These are phyloP conservation scores for Hanseniaspora lindneri DNA, from an alignment of 805 yeast species.

Conservation along the genomic window DNA sequence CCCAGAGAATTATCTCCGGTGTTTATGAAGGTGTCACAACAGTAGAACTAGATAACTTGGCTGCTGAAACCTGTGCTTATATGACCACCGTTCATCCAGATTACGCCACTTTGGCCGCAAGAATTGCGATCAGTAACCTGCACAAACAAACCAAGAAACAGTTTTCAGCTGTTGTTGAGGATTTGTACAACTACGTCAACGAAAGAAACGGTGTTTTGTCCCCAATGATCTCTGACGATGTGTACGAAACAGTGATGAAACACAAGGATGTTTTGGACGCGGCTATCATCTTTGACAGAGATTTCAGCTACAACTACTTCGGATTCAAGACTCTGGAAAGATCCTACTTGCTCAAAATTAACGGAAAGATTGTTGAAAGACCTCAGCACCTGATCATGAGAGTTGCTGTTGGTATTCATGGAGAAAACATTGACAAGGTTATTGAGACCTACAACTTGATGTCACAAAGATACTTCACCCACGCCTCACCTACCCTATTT, in stretches of 20 bases:
- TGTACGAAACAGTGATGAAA: constrained; percentile 49
- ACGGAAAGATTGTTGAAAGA: constrained; percentile 67
- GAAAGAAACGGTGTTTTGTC: constrained; percentile 59
- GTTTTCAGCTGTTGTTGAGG: constrained; percentile 64
- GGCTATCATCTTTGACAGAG: constrained; percentile 67
- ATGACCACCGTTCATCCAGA: constrained; percentile 98
- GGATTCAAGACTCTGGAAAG: constrained; percentile 88
- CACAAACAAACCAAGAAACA: constrained; percentile 88
- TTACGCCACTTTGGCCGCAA: constrained; percentile 86
- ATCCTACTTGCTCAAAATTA: constrained; percentile 60
- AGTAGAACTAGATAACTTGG: constrained; percentile 65
- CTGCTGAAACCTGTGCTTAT: constrained; percentile 95
- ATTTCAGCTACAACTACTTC: constrained; percentile 66
- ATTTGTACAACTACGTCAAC: constrained; percentile 64
- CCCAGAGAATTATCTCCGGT: constrained; percentile 90
- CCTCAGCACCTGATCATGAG: constrained; percentile 87
- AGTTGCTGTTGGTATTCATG: constrained; percentile 86
- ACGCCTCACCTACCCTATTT: constrained; percentile 90
- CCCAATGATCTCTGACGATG: constrained; percentile 61
- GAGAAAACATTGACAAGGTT: constrained; percentile 48
- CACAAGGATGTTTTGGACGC: constrained; percentile 57
- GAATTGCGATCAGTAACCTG: constrained; percentile 86
- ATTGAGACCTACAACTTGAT: constrained; percentile 76
- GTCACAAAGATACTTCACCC: constrained; percentile 80
- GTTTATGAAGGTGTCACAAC: constrained; percentile 97